These are phyloP conservation scores for Choanephora cucurbitarum DNA, from an alignment of 371 early-diverging fungal genomes.

Conservation along the genomic window DNA sequence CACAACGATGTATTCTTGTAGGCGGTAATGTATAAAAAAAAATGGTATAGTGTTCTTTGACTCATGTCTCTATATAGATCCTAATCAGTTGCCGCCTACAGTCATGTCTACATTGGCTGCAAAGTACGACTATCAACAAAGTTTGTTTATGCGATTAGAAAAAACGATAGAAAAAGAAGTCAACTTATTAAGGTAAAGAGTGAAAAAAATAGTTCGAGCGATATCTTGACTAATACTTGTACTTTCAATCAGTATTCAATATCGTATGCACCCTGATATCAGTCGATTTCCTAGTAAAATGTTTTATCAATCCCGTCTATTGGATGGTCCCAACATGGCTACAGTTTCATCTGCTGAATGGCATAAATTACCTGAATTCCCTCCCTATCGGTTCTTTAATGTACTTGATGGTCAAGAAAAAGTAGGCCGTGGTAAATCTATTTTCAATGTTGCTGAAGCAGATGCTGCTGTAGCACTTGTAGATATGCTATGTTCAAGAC, in stretches of 20 bases:
- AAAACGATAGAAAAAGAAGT: conserved; percentile 62
- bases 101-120: conserved; percentile 79
- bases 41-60: not conserved
- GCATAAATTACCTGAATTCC: conserved; percentile 68
- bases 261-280: conserved; percentile 97
- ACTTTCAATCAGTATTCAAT: conserved; percentile 86
- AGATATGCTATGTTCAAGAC: conserved; percentile 52
- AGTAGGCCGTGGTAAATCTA: conserved; percentile 66
- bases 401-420: conserved; percentile 73
- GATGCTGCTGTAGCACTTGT: conserved; percentile 76
- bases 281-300: conserved; percentile 79
- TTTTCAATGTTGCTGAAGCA: conserved; percentile 84
- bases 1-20: conserved; percentile 87
- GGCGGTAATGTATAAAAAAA: conserved; percentile 62
- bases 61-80: conserved; percentile 59
- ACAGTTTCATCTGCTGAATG: conserved; percentile 68
- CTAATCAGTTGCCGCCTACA: conserved; percentile 96
- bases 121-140: conserved; percentile 82
- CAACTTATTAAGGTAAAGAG: conserved; percentile 66
- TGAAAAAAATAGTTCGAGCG: too few species aligned
- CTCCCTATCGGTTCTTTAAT: conserved; percentile 84
- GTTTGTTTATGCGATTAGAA: conserved; percentile 87
- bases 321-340: conserved; percentile 78
- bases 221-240: too few species aligned
- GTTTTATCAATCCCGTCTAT: conserved; percentile 80